Base-by-base conservation (phyloP, 495 filamentous ascomycete species). In the Neurospora sublineolata region DNA sequence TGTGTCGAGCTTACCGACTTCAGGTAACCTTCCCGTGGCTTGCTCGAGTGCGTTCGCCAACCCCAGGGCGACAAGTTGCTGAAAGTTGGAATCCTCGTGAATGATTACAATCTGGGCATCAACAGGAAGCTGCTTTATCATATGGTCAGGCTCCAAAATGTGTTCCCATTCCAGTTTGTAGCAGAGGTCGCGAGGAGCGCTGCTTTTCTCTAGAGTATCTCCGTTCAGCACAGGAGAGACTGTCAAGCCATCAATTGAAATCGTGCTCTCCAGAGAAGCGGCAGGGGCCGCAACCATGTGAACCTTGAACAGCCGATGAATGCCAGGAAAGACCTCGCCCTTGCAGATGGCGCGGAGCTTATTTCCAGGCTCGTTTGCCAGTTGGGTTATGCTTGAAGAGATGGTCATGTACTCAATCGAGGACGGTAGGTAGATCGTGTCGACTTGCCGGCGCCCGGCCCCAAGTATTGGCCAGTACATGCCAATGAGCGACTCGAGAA, bases 121-220 rank as follows among this genome's bases (percentile, higher is more conserved):
- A 1, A 69, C 76, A 30, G 77, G 37, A 3, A 76, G 37, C 1
- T 69, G 72, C 14, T 72, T 73, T 16, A 23, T 60, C 18, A 67
- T 46, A n/a, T 72, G 42, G 14, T 70, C 67, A 72, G 78, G 72
- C 37, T 81, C 75, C 5, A 82, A 76, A 20, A 84, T 82, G 0
- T 80, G 85, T 72, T 87, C 86, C 82, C 84, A 88, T 30, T 85
- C 82, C 20, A 86, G 69, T 74, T 86, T 87, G 72, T 84, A 88
- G 74, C 83, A 84, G 9, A 84, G 78, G 72, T 84, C 81, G 10
- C 79, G 74, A n/a, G 77, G 74, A 5, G 71, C 71, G 20, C 76
- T 73, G 14, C 75, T 40, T 20, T 80, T 76, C 4, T 71, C 67
- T 52, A 80, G 73, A 3, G 72, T 69, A 12, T 81, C 79, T 16